phyloP scores from a whole-genome alignment of 2,329 filamentous ascomycete species.

The Purpureocillium takamizusanense region DNA sequence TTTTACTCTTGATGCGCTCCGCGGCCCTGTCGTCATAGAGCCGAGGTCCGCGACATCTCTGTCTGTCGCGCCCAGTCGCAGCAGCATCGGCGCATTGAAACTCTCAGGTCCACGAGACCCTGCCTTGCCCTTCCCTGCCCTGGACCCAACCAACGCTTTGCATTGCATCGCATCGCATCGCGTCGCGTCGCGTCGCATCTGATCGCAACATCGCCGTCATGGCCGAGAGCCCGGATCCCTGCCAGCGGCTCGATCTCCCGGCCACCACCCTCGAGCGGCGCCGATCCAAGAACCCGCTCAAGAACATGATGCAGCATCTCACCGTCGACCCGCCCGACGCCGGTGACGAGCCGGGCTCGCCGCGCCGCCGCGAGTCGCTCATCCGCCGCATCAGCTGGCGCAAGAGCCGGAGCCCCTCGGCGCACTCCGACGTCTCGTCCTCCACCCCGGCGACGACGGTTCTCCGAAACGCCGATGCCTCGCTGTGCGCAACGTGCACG shows the following conservation, averaged over 20 bases:
- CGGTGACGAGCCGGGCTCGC: slow-evolving; percentile 15
- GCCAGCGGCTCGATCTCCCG: slow-evolving; percentile 13
- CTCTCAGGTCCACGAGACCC: too few species aligned
- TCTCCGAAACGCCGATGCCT: slow-evolving; percentile 17
- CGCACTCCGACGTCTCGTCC: slow-evolving; percentile 18
- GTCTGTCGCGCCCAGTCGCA: too few species aligned
- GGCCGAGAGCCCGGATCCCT: slow-evolving; percentile 18
- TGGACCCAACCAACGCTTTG: too few species aligned
- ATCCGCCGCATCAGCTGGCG: slow-evolving; percentile 27
- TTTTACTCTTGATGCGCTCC: too few species aligned
- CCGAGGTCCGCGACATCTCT: too few species aligned
- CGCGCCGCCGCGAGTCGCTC: slow-evolving; percentile 17
- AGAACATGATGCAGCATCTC: slow-evolving; percentile 27
- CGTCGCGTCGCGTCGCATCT: too few species aligned
- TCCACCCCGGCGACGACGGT: slow-evolving; percentile 7
- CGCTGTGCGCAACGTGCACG: slow-evolving; percentile 20
- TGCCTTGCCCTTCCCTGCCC: too few species aligned
- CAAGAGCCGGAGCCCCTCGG: slow-evolving; percentile 24
- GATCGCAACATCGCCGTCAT: slow-evolving; percentile 7
- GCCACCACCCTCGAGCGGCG: slow-evolving; percentile 19
- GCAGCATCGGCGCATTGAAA: too few species aligned
- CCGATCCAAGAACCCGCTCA: slow-evolving; percentile 24
- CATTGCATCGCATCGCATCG: too few species aligned
- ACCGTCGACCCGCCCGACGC: slow-evolving; percentile 19
- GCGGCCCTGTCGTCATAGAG: too few species aligned